Evolutionary conservation across 2,329 filamentous ascomycete genomes (phyloP).

Genomic region (Fusarium stilboides): DNA sequence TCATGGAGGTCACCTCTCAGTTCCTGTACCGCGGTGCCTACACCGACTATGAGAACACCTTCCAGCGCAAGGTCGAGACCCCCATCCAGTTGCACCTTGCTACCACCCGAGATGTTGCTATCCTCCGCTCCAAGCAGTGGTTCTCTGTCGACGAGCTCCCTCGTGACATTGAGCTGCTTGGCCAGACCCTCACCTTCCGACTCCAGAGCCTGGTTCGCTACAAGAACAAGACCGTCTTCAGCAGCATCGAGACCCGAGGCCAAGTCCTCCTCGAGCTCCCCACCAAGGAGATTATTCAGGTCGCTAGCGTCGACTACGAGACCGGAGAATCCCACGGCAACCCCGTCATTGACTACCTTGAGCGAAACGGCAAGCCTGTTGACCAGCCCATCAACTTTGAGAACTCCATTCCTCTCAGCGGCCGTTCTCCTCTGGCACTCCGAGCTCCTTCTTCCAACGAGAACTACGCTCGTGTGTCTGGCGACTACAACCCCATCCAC

Average conservation of each 20-base stretch:
- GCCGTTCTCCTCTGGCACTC: constrained; percentile 88
- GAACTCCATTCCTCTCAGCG: constrained; percentile 95
- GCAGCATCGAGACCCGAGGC: constrained; percentile 90
- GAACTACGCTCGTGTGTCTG: constrained; percentile 96
- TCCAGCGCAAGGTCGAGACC: constrained; percentile 96
- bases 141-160: constrained; percentile 82
- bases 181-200: constrained; percentile 96
- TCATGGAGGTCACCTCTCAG: constrained; percentile 99
- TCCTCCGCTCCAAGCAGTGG: constrained; percentile 98
- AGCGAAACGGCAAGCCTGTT: constrained; percentile 90
- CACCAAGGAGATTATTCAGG: constrained; percentile 96
- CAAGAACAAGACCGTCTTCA: constrained; percentile 95
- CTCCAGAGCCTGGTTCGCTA: constrained; percentile 91
- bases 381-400: constrained; percentile 98
- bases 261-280: constrained; percentile 95
- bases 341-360: constrained; percentile 95
- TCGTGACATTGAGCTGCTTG: constrained; percentile 86
- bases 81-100: constrained; percentile 93
- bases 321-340: constrained; percentile 94
- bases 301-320: constrained; percentile 97
- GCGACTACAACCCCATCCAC: constrained; percentile 99
- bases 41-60: constrained; percentile 96
- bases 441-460: constrained; percentile 97
- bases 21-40: constrained; percentile 97
- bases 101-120: constrained; percentile 91